Percentiles rank a stretch among this genome's conserved stretches.
Conservation (phyloP, 2,329 filamentous ascomycete genomes). For the Colletotrichum shisoi region DNA sequence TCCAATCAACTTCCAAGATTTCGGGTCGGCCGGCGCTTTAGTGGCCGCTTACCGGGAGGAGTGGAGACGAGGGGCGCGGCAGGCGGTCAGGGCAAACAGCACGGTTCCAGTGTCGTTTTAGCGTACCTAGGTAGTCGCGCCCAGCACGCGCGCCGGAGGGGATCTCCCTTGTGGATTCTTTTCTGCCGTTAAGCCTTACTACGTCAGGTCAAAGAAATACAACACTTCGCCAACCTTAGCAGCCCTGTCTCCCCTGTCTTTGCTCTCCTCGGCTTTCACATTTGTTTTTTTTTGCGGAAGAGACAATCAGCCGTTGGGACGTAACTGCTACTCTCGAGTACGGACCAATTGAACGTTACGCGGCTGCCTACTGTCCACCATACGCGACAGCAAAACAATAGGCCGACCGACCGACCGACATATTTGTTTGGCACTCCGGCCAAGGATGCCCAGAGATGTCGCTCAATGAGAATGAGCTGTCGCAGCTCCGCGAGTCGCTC, state of each 20-base stretch:
- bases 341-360: conserved; percentile 1
- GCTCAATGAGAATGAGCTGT: conserved; percentile 63
- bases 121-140: conserved; percentile 4
- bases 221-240: conserved; percentile 23
- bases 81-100: conserved; percentile 14
- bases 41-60: conserved; percentile 12
- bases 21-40: conserved; percentile 5
- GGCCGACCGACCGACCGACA: not conserved
- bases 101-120: conserved; percentile 4
- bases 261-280: not conserved
- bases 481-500: conserved; percentile 75
- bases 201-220: conserved; percentile 37
- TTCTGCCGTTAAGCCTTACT: conserved; percentile 38
- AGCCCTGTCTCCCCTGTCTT: conserved; percentile 1
- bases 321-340: not conserved
- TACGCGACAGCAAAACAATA: not conserved
- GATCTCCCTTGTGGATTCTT: conserved; percentile 14
- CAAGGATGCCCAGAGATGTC: conserved; percentile 53
- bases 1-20: not conserved
- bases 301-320: not conserved
- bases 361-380: not conserved
- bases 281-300: not conserved
- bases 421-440: not conserved
- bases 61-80: not conserved
- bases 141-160: conserved; percentile 10